A percentile compares a stretch with the other conserved stretches of the same genome.
phyloP scores from a whole-genome alignment of 805 yeast genomes.

The Kuraishia ogatae region DNA sequence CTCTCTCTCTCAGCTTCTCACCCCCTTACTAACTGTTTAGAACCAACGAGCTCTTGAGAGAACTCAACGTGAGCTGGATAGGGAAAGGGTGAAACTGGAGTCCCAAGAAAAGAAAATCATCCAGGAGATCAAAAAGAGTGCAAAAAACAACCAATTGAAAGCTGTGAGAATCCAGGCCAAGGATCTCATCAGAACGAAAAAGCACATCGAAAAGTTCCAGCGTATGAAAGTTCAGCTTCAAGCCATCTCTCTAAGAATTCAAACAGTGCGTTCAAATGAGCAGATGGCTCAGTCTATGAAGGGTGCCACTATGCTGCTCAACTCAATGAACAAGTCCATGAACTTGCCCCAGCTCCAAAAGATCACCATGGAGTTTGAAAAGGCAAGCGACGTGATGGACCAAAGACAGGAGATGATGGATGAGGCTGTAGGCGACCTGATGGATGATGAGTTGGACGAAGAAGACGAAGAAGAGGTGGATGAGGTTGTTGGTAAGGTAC shows the following conservation, averaged over 20 bases:
- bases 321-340: conserved; percentile 85
- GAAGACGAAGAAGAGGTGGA: conserved; percentile 82
- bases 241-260: conserved; percentile 87
- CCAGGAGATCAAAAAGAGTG: conserved; percentile 81
- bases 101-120: conserved; percentile 86
- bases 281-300: conserved; percentile 94
- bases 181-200: conserved; percentile 84
- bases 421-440: conserved; percentile 93
- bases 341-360: conserved; percentile 82
- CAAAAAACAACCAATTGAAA: conserved; percentile 80
- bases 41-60: conserved; percentile 93
- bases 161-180: conserved; percentile 94
- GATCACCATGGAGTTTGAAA: conserved; percentile 92
- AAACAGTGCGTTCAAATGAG: conserved; percentile 85
- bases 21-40: conserved; percentile 17
- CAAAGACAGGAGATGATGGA: conserved; percentile 99
- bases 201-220: conserved; percentile 78
- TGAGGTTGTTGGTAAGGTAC: conserved; percentile 81
- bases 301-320: conserved; percentile 80
- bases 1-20: too few relatives aligned
- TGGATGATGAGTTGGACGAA: conserved; percentile 82
- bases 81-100: conserved; percentile 83
- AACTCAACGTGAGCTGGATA: conserved; percentile 85
- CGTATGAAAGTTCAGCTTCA: conserved; percentile 92
- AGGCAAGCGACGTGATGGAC: conserved; percentile 93